A percentile compares a stretch with the other conserved stretches of the same genome.
These are phyloP conservation scores for Cladochytrium replicatum DNA, from an alignment of 192 early-diverging fungal genomes.

Conservation along the genomic window DNA sequence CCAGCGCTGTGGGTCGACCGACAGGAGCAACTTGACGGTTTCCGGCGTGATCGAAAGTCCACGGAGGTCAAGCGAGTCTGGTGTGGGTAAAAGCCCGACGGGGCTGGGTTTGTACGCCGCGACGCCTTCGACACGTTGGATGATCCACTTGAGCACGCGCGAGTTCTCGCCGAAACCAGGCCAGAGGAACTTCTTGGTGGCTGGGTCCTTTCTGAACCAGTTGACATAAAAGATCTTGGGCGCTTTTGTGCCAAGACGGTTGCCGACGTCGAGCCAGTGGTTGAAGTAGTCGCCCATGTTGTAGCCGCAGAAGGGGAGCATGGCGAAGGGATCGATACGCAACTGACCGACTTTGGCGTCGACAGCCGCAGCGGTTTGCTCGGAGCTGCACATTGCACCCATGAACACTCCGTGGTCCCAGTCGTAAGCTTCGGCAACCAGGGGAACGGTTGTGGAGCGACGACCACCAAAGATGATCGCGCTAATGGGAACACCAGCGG, in stretches of 20 bases:
- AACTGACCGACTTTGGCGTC: constrained; percentile 14
- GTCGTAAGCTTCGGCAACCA: too few relatives aligned
- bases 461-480: too few relatives aligned
- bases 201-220: constrained; percentile 18
- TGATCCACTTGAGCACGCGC: too few relatives aligned
- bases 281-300: constrained; percentile 19
- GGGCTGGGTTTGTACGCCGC: too few relatives aligned
- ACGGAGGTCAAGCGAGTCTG: too few relatives aligned
- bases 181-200: constrained; percentile 12
- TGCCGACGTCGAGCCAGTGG: constrained; percentile 11
- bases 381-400: constrained; percentile 11
- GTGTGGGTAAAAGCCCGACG: too few relatives aligned
- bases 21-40: too few relatives aligned
- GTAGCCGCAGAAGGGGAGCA: constrained; percentile 19
- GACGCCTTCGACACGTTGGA: too few relatives aligned
- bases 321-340: constrained; percentile 17
- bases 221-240: constrained; percentile 19
- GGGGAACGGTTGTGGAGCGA: too few relatives aligned
- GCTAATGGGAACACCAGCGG: too few relatives aligned
- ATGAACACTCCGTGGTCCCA: constrained; percentile 16
- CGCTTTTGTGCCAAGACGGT: constrained; percentile 7
- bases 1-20: too few relatives aligned
- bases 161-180: constrained; percentile 21
- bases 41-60: too few relatives aligned
- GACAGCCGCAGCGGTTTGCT: constrained; percentile 14